phyloP scores from a whole-genome alignment of 768 basidiomycete genomes.

The Pholiota microspora region DNA sequence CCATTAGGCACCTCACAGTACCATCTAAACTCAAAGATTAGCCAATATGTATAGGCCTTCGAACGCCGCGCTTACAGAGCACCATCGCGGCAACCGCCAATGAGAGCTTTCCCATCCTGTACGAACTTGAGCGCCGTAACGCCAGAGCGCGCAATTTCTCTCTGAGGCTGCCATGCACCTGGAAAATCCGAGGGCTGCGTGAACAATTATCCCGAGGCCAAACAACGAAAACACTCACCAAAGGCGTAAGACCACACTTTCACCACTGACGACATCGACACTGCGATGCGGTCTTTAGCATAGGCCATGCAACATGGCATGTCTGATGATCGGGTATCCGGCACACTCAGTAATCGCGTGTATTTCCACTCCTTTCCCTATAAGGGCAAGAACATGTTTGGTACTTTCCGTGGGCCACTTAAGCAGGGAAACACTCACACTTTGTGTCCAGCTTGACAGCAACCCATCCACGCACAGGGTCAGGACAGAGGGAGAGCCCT shows the following conservation, averaged over 20 bases:
- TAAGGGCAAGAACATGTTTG: not conserved
- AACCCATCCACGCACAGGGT: conserved; percentile 57
- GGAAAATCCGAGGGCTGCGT: not conserved
- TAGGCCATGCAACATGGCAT: conserved; percentile 53
- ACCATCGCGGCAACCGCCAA: conserved; percentile 71
- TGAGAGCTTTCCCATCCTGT: conserved; percentile 57
- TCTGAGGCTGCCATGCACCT: conserved; percentile 66
- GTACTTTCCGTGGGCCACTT: not conserved
- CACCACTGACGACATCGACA: conserved; percentile 59
- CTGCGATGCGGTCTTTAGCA: conserved; percentile 55
- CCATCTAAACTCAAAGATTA: conserved; percentile 46
- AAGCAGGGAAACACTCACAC: conserved; percentile 19
- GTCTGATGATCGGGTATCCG: conserved; percentile 14
- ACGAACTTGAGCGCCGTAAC: conserved; percentile 65
- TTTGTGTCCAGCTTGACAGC: conserved; percentile 57
- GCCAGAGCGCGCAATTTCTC: conserved; percentile 62
- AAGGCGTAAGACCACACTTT: conserved; percentile 64
- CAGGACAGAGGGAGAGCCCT: conserved; percentile 52
- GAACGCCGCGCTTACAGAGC: conserved; percentile 46
- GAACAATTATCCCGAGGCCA: not conserved
- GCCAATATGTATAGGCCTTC: not conserved
- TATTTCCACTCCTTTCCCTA: conserved; percentile 42
- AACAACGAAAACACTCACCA: conserved; percentile 33
- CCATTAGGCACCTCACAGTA: conserved; percentile 68
- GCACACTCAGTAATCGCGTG: conserved; percentile 38